Percentiles rank a stretch among this genome's conserved stretches.
These are phyloP conservation scores for Microdochium trichocladiopsis DNA, from an alignment of 2,329 filamentous ascomycete species.

Conservation along the genomic window DNA sequence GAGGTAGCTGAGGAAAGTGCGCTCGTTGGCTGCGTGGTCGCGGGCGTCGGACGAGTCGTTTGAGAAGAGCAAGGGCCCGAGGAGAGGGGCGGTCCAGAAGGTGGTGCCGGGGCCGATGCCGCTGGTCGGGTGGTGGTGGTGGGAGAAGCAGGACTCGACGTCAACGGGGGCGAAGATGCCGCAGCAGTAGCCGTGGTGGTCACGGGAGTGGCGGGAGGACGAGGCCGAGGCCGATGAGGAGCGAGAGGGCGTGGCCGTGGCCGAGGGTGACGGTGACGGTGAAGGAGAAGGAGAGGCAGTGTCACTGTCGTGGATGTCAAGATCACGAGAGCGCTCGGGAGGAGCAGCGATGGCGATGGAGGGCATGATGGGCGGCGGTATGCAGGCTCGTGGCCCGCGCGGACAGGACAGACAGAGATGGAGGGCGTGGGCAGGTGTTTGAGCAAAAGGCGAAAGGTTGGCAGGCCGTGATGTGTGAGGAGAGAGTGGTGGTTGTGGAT, in stretches of 20 bases:
- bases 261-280: too few species aligned
- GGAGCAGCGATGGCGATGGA: too few species aligned
- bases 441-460: too few species aligned
- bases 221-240: neutral
- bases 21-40: slow-evolving; percentile 74
- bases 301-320: too few species aligned
- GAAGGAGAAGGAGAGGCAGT: too few species aligned
- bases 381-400: too few species aligned
- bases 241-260: neutral
- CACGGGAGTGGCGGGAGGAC: neutral
- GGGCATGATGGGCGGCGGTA: too few species aligned
- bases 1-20: slow-evolving; percentile 86
- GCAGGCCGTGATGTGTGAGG: too few species aligned
- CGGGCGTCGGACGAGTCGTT: slow-evolving; percentile 69
- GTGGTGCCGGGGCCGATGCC: slow-evolving; percentile 23
- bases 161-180: neutral
- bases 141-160: neutral
- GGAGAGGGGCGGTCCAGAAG: slow-evolving; percentile 55
- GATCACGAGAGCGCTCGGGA: too few species aligned
- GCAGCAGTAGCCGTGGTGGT: neutral
- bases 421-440: neutral
- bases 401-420: too few species aligned
- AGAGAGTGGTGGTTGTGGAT: too few species aligned
- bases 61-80: slow-evolving; percentile 65
- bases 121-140: neutral